These are phyloP conservation scores for Cymbidium sinense DNA, from an alignment of 106 monocot genomes.

Conservation along the genomic window DNA sequence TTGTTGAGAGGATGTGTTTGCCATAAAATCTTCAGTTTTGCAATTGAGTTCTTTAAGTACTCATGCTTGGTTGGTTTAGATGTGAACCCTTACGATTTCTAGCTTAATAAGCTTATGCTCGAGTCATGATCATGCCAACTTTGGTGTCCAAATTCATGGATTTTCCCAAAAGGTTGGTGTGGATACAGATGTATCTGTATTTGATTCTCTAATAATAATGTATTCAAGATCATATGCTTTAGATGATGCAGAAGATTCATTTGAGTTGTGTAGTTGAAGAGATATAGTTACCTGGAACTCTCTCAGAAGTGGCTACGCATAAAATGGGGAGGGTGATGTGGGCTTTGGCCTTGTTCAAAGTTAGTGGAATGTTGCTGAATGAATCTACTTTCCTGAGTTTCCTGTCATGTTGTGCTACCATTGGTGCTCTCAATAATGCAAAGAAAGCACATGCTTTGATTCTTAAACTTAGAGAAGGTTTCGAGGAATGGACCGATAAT, in stretches of 20 bases:
- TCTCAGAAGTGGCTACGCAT: constrained; percentile 27
- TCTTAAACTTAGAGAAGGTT: constrained; percentile 24
- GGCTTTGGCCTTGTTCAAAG: constrained; percentile 23
- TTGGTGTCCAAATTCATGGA: no score
- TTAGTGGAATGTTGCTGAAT: constrained; percentile 16
- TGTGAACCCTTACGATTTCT: constrained; percentile 13
- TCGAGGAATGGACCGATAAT: no score
- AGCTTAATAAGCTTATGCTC: constrained; percentile 27
- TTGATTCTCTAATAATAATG: constrained; percentile 33
- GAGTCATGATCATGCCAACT: no score
- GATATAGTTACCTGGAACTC: constrained; percentile 50
- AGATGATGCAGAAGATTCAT: constrained; percentile 23
- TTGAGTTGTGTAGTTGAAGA: constrained; percentile 21
- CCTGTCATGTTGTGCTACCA: constrained; percentile 29
- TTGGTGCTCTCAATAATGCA: constrained; percentile 26
- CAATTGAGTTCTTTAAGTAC: constrained; percentile 16
- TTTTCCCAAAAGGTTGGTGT: no score
- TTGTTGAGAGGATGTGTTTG: no score
- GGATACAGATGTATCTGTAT: no score
- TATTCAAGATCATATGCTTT: constrained; percentile 16
- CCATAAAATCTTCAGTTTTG: no score
- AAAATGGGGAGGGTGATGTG: constrained; percentile 28
- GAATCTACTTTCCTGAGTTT: no score
- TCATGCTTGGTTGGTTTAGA: not conserved
- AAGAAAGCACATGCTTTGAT: constrained; percentile 28